These are phyloP conservation scores for Brassica rapa DNA, from an alignment of 345 rosid genomes.

Conservation along the genomic window DNA sequence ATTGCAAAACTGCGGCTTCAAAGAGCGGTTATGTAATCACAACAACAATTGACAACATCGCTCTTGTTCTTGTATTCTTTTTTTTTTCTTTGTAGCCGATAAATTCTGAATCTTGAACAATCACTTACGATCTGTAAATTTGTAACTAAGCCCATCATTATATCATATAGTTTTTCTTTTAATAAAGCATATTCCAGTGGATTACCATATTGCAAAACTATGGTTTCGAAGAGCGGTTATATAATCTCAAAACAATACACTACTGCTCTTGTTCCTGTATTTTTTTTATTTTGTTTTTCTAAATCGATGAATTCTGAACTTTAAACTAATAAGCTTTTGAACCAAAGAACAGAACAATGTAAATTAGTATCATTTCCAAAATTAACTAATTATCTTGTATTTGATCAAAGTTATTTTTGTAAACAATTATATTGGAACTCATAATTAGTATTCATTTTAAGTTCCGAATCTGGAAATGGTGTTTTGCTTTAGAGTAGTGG, in stretches of 20 bases:
- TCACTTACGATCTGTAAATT: neutral
- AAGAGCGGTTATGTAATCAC: neutral
- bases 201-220: neutral
- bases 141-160: neutral
- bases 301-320: neutral
- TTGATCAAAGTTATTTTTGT: neutral
- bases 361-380: neutral
- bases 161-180: neutral
- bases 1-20: neutral
- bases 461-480: conserved; percentile 24
- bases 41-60: neutral
- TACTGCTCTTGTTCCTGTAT: neutral
- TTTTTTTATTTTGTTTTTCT: neutral
- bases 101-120: neutral
- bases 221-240: neutral
- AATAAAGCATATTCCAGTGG: neutral
- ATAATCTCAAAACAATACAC: conserved; percentile 7
- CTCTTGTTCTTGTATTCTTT: neutral
- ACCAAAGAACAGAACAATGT: neutral
- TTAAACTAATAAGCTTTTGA: neutral
- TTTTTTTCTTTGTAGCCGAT: neutral
- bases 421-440: neutral
- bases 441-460: neutral
- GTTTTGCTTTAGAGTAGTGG: conserved; percentile 23
- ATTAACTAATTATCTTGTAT: neutral